Evolutionary conservation across 2,329 filamentous ascomycete genomes (phyloP), one percentile per base, ranked within the genome.

Genomic region (Teratosphaeria destructans): DNA sequence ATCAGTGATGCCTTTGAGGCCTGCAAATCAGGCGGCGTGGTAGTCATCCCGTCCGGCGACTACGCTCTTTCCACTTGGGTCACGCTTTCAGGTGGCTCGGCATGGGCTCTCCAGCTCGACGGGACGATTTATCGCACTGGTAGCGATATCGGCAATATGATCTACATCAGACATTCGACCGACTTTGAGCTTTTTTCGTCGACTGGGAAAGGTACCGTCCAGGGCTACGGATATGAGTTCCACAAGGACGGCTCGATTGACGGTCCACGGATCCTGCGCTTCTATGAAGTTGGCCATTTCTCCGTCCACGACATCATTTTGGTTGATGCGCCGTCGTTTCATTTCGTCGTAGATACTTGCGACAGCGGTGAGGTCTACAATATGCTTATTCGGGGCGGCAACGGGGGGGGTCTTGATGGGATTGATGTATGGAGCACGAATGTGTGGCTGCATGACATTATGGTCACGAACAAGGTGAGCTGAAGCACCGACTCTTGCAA

Each of bases 391-490:
- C 77, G 79, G 4, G 80, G 81, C 53, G 80, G 75, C 3, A 74
- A 82, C 59, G 68, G 71, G 61, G 81, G 81, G 55, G 80, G 79
- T 54, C 70, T 84, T 5, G 82, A 85, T 65, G 82, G 82, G 3
- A 75, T 84, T 59, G 79, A 84, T 66, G 75, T 84, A 3, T 81
- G 76, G 72, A 76, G 77, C 12, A 76, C 69, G 53, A 83, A 84
- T 63, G 77, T 84, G 57, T 82, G 79, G 77, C 73, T 84, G 55
- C 82, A 85, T 65, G 82, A 85, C 67, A 70, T 84, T 52, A 79
- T 80, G 73, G 82, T 85, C 5, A 83, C 82, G 27, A 85, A 85
- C 76, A 83, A 82, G 70, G 81, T 63, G 23, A 32, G 59, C 16
- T 49, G 5, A 32, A 32, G 5, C 7, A 5, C 29, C 7, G 7